These are phyloP conservation scores for Thielaviopsis populi DNA, from an alignment of 2,329 filamentous ascomycete species.

Conservation along the genomic window DNA sequence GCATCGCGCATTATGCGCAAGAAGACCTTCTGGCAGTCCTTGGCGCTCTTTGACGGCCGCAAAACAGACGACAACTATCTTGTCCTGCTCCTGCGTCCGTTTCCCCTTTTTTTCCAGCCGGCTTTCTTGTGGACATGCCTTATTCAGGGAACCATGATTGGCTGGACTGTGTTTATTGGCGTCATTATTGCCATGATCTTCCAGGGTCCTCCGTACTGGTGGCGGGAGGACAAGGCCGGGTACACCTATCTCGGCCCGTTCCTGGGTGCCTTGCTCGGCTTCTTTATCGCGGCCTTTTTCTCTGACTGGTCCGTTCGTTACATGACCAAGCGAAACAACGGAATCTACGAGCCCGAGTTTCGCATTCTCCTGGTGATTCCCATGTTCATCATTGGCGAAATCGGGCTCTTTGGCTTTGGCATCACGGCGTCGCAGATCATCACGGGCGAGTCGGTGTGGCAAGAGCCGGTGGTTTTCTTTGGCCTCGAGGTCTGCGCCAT, in stretches of 20 bases:
- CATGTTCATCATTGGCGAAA: conserved; percentile 61
- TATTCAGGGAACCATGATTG: conserved; percentile 79
- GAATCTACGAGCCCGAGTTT: conserved; percentile 85
- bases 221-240: conserved; percentile 67
- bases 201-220: conserved; percentile 66
- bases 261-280: conserved; percentile 64
- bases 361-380: conserved; percentile 69
- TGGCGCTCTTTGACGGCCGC: conserved; percentile 63
- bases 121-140: conserved; percentile 67
- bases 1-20: conserved; percentile 25
- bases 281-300: conserved; percentile 56
- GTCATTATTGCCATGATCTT: conserved; percentile 72
- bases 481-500: conserved; percentile 73
- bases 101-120: conserved; percentile 71
- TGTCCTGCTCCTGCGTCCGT: conserved; percentile 52
- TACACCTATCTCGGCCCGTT: conserved; percentile 79
- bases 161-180: conserved; percentile 89
- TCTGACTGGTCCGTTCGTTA: conserved; percentile 56
- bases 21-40: conserved; percentile 44
- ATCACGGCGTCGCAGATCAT: conserved; percentile 50
- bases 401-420: conserved; percentile 74
- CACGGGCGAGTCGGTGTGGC: conserved; percentile 46
- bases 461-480: conserved; percentile 68
- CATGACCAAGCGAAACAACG: conserved; percentile 60
- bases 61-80: conserved; percentile 64